These are phyloP conservation scores for Iris pallida DNA, from an alignment of 116 monocot species.

Conservation along the genomic window DNA sequence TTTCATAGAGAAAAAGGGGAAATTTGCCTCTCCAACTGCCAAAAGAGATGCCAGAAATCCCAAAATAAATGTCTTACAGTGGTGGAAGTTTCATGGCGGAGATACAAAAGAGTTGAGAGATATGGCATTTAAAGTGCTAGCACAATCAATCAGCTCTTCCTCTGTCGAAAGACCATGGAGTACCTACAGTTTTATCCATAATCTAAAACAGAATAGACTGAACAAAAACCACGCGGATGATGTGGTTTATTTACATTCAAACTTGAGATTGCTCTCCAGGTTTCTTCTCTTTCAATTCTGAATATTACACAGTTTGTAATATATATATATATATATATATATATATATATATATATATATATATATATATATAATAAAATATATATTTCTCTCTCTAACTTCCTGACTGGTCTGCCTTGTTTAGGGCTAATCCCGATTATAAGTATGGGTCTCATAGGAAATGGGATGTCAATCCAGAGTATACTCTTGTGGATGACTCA, in stretches of 20 bases:
- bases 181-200: slow-evolving; percentile 24
- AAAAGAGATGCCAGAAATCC: slow-evolving; percentile 53
- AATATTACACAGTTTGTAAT: background rate
- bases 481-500: slow-evolving; percentile 25
- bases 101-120: slow-evolving; percentile 56
- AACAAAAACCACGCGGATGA: slow-evolving; percentile 24
- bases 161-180: slow-evolving; percentile 41
- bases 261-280: slow-evolving; percentile 48
- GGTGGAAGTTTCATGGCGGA: slow-evolving; percentile 59
- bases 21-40: slow-evolving; percentile 40
- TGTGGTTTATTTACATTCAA: slow-evolving; percentile 36
- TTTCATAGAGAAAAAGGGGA: slow-evolving; percentile 47
- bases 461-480: slow-evolving; percentile 34
- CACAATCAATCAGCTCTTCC: slow-evolving; percentile 33
- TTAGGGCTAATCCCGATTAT: slow-evolving; percentile 31
- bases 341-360: background rate
- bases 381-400: background rate
- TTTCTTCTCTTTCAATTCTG: slow-evolving; percentile 4
- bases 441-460: slow-evolving; percentile 26
- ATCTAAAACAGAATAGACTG: slow-evolving; percentile 21
- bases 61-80: slow-evolving; percentile 44
- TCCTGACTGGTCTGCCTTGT: background rate
- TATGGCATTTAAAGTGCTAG: slow-evolving; percentile 40
- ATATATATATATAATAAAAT: background rate
- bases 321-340: background rate